phyloP scores from a whole-genome alignment of 805 yeast species.

The Kluyveromyces starmeri region DNA sequence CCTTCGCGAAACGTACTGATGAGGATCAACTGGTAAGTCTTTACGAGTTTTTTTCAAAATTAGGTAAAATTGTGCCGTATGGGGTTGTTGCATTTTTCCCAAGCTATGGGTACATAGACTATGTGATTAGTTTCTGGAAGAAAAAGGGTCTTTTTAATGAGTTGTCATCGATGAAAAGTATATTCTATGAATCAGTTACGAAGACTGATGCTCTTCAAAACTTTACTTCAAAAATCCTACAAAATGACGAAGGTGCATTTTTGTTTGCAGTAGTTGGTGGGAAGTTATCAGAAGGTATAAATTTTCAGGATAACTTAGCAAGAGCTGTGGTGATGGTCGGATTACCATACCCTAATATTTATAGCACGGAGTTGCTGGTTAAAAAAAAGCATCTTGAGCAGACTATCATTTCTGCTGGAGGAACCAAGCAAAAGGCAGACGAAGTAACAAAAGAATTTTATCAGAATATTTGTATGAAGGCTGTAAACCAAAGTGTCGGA shows the following conservation, averaged over 20 bases:
- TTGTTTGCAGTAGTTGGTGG: constrained; percentile 88
- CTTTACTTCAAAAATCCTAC: constrained; percentile 38
- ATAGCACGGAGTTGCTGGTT: constrained; percentile 73
- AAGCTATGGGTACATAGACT: constrained; percentile 62
- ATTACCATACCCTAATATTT: constrained; percentile 78
- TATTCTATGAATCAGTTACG: constrained; percentile 49
- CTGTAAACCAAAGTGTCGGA: constrained; percentile 88
- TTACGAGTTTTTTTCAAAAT: constrained; percentile 28
- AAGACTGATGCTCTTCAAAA: constrained; percentile 40
- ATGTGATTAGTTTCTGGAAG: constrained; percentile 49
- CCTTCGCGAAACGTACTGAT: constrained; percentile 54
- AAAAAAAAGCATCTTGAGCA: constrained; percentile 56
- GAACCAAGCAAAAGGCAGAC: constrained; percentile 37
- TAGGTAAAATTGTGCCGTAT: constrained; percentile 40
- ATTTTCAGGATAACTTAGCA: constrained; percentile 81
- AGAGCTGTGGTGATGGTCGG: constrained; percentile 83
- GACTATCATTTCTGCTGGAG: constrained; percentile 40
- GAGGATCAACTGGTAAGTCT: constrained; percentile 37
- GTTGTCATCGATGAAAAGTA: constrained; percentile 34
- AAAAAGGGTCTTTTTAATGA: constrained; percentile 23
- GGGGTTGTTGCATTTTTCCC: constrained; percentile 83
- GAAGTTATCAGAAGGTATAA: constrained; percentile 85
- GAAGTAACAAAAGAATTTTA: constrained; percentile 48
- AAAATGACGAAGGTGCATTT: constrained; percentile 45
- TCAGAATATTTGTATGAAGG: constrained; percentile 82